Conservation (phyloP, 2,329 filamentous ascomycete genomes). For the Scytalidium sp. region DNA sequence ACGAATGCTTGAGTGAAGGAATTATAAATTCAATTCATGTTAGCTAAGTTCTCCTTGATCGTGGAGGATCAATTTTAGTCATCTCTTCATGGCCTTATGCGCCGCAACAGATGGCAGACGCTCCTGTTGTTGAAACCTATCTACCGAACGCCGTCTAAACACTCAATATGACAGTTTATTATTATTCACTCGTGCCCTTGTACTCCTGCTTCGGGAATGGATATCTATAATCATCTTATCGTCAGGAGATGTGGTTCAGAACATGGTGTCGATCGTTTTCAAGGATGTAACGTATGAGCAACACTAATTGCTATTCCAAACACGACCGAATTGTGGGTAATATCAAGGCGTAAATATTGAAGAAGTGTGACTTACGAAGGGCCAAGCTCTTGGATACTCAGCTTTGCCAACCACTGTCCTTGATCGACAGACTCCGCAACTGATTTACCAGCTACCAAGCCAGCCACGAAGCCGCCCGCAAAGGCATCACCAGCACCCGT, state of each 20-base stretch:
- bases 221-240: constrained; percentile 50
- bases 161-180: constrained; percentile 33
- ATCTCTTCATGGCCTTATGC: constrained; percentile 20
- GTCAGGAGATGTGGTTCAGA: background rate
- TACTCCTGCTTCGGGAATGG: constrained; percentile 82
- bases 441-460: constrained; percentile 78
- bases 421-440: constrained; percentile 80
- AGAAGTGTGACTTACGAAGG: constrained; percentile 71
- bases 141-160: constrained; percentile 43
- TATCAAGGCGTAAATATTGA: background rate
- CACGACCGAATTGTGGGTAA: background rate
- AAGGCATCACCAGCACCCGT: constrained; percentile 97
- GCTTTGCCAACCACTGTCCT: constrained; percentile 92
- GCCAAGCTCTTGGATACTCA: constrained; percentile 93
- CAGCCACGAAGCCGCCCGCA: constrained; percentile 88
- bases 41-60: constrained; percentile 26
- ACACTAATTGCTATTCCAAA: background rate
- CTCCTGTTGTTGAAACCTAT: constrained; percentile 54
- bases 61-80: constrained; percentile 31
- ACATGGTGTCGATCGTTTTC: background rate
- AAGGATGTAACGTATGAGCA: constrained; percentile 1
- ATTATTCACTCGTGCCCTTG: constrained; percentile 38
- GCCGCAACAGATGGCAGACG: constrained; percentile 26
- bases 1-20: background rate
- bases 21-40: constrained; percentile 3